Percentiles rank a stretch among this genome's conserved stretches.
Evolutionary conservation across 257 asterid genomes (phyloP).

Genomic region (Ilex asprella): DNA sequence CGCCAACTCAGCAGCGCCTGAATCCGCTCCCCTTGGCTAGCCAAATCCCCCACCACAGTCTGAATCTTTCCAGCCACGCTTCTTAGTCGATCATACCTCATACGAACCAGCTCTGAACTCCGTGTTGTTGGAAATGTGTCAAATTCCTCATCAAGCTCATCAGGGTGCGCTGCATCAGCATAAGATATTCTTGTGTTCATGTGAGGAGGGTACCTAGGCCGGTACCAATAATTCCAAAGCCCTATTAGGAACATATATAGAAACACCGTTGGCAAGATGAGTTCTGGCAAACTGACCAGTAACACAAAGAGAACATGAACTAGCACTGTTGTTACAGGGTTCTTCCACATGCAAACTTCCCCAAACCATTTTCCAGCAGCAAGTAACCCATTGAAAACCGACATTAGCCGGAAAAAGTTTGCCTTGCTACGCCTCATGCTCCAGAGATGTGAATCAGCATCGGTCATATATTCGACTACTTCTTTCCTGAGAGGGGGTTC

Average conservation of each 20-base stretch:
- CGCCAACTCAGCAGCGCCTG: conserved; percentile 91
- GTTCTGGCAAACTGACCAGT: conserved; percentile 64
- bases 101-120: conserved; percentile 44
- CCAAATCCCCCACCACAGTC: conserved; percentile 71
- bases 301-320: conserved; percentile 70
- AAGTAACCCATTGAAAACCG: conserved; percentile 47
- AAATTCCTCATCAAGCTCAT: conserved; percentile 92
- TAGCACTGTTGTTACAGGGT: conserved; percentile 57
- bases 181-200: conserved; percentile 68
- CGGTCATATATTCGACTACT: conserved; percentile 74
- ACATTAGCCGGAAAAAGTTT: conserved; percentile 62
- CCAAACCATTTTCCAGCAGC: conserved; percentile 63
- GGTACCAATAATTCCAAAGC: conserved; percentile 63
- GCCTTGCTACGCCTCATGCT: conserved; percentile 98
- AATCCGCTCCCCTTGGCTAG: conserved; percentile 85
- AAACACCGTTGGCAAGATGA: conserved; percentile 66
- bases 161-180: conserved; percentile 68
- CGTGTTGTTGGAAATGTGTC: conserved; percentile 65
- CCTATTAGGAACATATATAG: conserved; percentile 78
- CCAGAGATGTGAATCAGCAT: conserved; percentile 81
- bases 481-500: conserved; percentile 87
- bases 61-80: conserved; percentile 79
- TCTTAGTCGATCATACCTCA: conserved; percentile 79
- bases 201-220: conserved; percentile 84
- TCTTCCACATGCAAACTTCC: conserved; percentile 80